These are phyloP conservation scores for Gloeostereum incarnatum DNA, from an alignment of 768 basidiomycete species.

Conservation along the genomic window DNA sequence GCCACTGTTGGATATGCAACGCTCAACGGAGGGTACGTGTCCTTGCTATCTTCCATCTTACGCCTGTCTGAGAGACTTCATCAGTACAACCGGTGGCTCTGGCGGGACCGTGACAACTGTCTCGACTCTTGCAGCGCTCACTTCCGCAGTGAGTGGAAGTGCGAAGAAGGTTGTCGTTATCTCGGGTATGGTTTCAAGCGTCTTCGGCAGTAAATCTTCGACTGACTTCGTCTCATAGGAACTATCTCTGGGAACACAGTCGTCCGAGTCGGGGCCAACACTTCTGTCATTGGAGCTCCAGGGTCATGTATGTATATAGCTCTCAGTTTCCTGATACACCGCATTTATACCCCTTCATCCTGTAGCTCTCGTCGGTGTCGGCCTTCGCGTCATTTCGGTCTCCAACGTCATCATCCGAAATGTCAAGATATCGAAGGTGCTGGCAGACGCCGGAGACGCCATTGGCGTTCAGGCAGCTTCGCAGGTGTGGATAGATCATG, in stretches of 20 bases:
- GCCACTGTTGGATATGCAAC: conserved; percentile 29
- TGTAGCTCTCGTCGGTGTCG: conserved; percentile 33
- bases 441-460: conserved; percentile 32
- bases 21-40: conserved; percentile 14
- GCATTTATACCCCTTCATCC: background rate
- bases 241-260: conserved; percentile 32
- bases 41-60: background rate
- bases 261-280: conserved; percentile 33
- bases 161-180: conserved; percentile 36
- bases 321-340: background rate
- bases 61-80: background rate
- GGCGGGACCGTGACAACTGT: conserved; percentile 35
- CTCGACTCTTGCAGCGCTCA: conserved; percentile 29
- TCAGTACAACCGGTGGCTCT: conserved; percentile 28
- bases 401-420: conserved; percentile 40
- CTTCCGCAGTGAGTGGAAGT: conserved; percentile 27
- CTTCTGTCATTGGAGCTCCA: conserved; percentile 28
- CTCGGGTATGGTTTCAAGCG: conserved; percentile 17
- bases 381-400: conserved; percentile 31
- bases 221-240: conserved; percentile 13
- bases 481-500: conserved; percentile 36
- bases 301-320: conserved; percentile 25
- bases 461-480: conserved; percentile 30
- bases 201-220: background rate
- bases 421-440: conserved; percentile 38